A percentile compares a stretch with the other conserved stretches of the same genome.
phyloP scores from a whole-genome alignment of 1,284 basidiomycete species.

The Cryptococcus sp. region DNA sequence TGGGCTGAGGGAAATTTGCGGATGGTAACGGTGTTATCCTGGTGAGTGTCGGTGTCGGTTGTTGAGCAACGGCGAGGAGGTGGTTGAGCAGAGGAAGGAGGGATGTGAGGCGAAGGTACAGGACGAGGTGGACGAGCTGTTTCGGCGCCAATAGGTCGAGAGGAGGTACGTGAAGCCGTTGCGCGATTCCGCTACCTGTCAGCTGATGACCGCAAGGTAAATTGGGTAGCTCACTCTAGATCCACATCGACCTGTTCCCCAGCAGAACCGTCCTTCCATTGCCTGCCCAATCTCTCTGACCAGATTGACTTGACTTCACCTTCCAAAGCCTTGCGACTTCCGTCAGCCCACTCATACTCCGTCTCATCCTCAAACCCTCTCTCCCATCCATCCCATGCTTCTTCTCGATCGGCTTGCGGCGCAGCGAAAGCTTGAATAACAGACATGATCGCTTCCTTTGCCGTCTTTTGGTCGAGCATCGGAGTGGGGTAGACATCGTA shows the following conservation, averaged over 20 bases:
- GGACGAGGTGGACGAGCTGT: constrained; percentile 29
- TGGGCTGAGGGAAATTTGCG: background rate
- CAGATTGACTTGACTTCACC: constrained; percentile 23
- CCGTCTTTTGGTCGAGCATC: constrained; percentile 19
- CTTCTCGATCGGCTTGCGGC: constrained; percentile 8
- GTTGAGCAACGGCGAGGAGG: constrained; percentile 3
- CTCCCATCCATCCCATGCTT: constrained; percentile 30
- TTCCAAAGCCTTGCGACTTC: constrained; percentile 11
- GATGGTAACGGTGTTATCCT: constrained; percentile 1
- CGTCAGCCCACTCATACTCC: constrained; percentile 16
- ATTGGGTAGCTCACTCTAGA: constrained; percentile 28
- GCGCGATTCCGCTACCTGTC: constrained; percentile 14
- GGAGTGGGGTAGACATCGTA: constrained; percentile 30
- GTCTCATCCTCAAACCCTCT: constrained; percentile 23
- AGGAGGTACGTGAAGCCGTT: constrained; percentile 30
- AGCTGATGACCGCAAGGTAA: constrained; percentile 3
- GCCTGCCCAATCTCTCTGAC: constrained; percentile 16
- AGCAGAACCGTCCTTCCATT: constrained; percentile 12
- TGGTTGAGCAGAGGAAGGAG: constrained; percentile 28
- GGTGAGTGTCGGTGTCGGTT: constrained; percentile 1
- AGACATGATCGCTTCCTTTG: constrained; percentile 31
- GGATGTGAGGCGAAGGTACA: constrained; percentile 34
- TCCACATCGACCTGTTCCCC: constrained; percentile 30
- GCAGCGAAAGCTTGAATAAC: constrained; percentile 23
- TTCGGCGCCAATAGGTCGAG: constrained; percentile 19